These are phyloP conservation scores for Brassica carinata DNA, from an alignment of 345 rosid genomes.

Conservation along the genomic window DNA sequence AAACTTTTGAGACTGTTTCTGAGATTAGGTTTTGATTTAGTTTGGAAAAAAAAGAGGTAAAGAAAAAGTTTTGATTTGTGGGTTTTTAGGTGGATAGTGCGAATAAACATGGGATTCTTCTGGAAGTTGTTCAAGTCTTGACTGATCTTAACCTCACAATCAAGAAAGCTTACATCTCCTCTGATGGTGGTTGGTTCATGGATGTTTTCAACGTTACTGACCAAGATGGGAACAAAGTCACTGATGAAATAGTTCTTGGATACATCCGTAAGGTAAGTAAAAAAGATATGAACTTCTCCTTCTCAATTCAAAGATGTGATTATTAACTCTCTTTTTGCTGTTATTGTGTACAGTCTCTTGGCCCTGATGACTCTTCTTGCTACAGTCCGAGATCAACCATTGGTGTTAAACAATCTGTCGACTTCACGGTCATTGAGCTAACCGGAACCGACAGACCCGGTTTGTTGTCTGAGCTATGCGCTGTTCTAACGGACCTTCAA, in stretches of 20 bases:
- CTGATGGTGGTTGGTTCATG: constrained; percentile 98
- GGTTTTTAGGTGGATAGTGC: constrained; percentile 75
- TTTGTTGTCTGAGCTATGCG: constrained; percentile 82
- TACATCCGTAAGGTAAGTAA: constrained; percentile 67
- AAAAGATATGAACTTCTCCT: neutral
- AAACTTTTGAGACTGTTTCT: constrained; percentile 2
- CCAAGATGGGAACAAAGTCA: constrained; percentile 82
- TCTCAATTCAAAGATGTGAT: neutral
- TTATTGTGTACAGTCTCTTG: constrained; percentile 58
- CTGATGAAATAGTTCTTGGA: constrained; percentile 66
- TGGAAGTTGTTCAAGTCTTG: constrained; percentile 89
- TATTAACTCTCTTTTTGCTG: constrained; percentile 12
- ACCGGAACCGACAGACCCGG: constrained; percentile 89
- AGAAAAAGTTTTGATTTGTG: constrained; percentile 12
- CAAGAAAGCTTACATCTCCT: constrained; percentile 87
- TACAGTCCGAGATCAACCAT: constrained; percentile 60
- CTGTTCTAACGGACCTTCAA: constrained; percentile 73
- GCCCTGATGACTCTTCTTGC: constrained; percentile 61
- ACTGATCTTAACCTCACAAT: constrained; percentile 86
- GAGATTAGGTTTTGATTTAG: neutral
- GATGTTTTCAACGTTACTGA: constrained; percentile 94
- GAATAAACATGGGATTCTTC: constrained; percentile 85
- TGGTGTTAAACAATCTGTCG: constrained; percentile 65
- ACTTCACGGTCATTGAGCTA: constrained; percentile 77
- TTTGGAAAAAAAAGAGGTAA: neutral